Conservation (phyloP, 2,329 filamentous ascomycete species). For the Orbilia blumenaviensis region DNA sequence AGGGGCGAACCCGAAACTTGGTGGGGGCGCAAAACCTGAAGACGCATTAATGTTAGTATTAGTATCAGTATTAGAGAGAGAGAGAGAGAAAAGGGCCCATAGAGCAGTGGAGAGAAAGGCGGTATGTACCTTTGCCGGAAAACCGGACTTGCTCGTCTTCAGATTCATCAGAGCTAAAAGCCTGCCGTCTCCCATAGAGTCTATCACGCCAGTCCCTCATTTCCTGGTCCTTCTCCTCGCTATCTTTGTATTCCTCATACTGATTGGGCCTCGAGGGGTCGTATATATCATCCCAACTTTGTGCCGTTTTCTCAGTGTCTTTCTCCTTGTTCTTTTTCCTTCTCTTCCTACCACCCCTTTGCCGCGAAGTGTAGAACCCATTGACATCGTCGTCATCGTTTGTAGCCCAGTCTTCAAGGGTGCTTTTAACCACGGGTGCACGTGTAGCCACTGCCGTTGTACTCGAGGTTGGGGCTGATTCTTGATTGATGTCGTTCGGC, state of each 20-base stretch:
- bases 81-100: neutral
- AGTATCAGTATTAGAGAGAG: no score
- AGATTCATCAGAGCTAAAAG: slow-evolving; percentile 64
- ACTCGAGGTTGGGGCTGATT: slow-evolving; percentile 51
- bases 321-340: slow-evolving; percentile 81
- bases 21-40: slow-evolving; percentile 61
- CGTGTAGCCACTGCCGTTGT: slow-evolving; percentile 42
- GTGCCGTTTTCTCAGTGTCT: slow-evolving; percentile 68
- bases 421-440: slow-evolving; percentile 70
- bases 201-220: slow-evolving; percentile 85
- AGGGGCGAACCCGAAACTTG: slow-evolving; percentile 59
- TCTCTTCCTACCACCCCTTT: slow-evolving; percentile 72
- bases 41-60: slow-evolving; percentile 59
- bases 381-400: slow-evolving; percentile 77
- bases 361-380: slow-evolving; percentile 73
- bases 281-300: slow-evolving; percentile 93
- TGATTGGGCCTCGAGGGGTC: slow-evolving; percentile 83
- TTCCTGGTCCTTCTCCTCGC: slow-evolving; percentile 82
- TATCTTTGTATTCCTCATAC: slow-evolving; percentile 82
- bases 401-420: slow-evolving; percentile 81
- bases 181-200: slow-evolving; percentile 71
- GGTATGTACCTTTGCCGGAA: slow-evolving; percentile 3
- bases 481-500: slow-evolving; percentile 1
- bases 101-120: neutral
- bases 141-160: slow-evolving; percentile 60